A percentile compares a stretch with the other conserved stretches of the same genome.
These are phyloP conservation scores for Trichoderma erinaceum DNA, from an alignment of 495 filamentous ascomycete genomes.

Conservation along the genomic window DNA sequence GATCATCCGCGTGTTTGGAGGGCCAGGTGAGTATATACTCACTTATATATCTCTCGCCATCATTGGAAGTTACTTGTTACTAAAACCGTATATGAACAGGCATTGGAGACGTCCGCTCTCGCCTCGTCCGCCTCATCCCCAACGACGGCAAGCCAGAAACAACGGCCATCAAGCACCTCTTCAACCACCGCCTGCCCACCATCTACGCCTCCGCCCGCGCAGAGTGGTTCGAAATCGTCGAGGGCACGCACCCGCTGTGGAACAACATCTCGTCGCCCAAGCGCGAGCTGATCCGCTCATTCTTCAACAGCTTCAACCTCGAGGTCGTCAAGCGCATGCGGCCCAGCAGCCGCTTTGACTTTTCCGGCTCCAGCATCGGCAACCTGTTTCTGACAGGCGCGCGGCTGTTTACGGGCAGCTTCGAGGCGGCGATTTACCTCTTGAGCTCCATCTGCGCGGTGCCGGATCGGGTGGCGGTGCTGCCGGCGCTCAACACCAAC, in stretches of 20 bases:
- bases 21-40: conserved; percentile 47
- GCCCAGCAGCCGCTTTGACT: conserved; percentile 76
- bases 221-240: conserved; percentile 89
- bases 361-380: conserved; percentile 80
- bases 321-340: conserved; percentile 85
- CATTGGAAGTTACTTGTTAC: not conserved
- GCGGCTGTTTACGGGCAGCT: conserved; percentile 71
- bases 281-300: conserved; percentile 83
- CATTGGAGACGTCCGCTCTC: conserved; percentile 25
- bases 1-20: conserved; percentile 86
- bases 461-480: conserved; percentile 64
- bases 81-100: conserved; percentile 39
- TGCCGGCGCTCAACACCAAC: conserved; percentile 89
- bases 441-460: conserved; percentile 76
- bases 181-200: conserved; percentile 74
- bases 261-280: conserved; percentile 69
- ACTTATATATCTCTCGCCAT: not conserved
- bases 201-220: conserved; percentile 45
- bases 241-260: conserved; percentile 73
- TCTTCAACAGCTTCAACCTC: conserved; percentile 80
- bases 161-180: conserved; percentile 66
- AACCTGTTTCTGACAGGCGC: conserved; percentile 87
- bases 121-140: conserved; percentile 87
- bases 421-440: conserved; percentile 77
- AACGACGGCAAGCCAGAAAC: conserved; percentile 53